These are phyloP conservation scores for Phtheirospermum japonicum DNA, from an alignment of 257 asterid species.

Conservation along the genomic window DNA sequence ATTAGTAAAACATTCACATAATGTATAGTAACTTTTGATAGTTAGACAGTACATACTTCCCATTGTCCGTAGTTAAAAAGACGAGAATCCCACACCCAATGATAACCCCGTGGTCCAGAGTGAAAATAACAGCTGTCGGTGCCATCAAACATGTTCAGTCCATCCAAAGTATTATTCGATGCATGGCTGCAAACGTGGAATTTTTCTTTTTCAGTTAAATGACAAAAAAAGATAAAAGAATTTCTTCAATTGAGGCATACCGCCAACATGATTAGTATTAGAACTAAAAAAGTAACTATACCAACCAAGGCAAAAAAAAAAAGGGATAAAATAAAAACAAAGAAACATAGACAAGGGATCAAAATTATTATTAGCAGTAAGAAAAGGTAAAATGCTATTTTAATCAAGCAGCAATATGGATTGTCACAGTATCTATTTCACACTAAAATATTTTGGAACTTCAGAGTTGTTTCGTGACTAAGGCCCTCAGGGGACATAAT, in stretches of 20 bases:
- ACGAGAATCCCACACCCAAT: conserved; percentile 99
- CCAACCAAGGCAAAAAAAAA: neutral
- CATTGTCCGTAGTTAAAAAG: conserved; percentile 98
- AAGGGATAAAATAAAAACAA: no score
- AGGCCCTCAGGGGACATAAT: conserved; percentile 18
- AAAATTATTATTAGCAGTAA: neutral
- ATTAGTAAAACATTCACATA: conserved; percentile 8
- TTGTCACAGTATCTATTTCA: neutral
- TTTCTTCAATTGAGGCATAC: conserved; percentile 14
- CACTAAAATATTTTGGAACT: neutral
- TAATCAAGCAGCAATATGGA: neutral
- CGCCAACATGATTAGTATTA: conserved; percentile 17
- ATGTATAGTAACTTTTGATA: conserved; percentile 10
- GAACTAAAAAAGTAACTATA: conserved; percentile 1
- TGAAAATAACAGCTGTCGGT: conserved; percentile 95
- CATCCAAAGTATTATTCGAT: conserved; percentile 98
- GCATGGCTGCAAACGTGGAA: conserved; percentile 65
- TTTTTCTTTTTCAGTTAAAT: conserved; percentile 28
- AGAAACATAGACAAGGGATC: no score
- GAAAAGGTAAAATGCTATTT: neutral
- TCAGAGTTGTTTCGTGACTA: conserved; percentile 9
- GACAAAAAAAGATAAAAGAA: conserved; percentile 20
- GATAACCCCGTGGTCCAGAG: conserved; percentile 92
- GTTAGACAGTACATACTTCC: conserved; percentile 69
- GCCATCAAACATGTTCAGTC: conserved; percentile 99